Conservation (phyloP, 2,329 filamentous ascomycete species). For the Hypoxylon sp. region DNA sequence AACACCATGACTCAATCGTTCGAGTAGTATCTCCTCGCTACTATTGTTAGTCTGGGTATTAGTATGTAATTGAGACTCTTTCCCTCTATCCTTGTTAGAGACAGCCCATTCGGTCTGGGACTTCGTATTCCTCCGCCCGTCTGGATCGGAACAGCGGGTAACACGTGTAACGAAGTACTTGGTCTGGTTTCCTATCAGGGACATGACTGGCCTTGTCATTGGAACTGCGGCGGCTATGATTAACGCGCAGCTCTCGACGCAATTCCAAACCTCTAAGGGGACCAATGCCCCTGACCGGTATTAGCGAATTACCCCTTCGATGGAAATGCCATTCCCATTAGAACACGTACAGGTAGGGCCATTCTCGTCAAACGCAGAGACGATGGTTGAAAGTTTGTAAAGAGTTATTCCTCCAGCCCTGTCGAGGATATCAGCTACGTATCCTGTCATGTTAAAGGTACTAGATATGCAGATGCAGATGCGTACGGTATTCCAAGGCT, state of each 20-base stretch:
- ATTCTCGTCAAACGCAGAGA: not conserved
- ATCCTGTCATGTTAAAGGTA: not conserved
- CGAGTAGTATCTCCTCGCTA: not conserved
- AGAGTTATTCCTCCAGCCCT: not conserved
- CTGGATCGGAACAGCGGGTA: not conserved
- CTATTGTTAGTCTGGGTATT: not conserved
- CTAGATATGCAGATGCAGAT: no score
- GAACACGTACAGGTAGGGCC: not conserved
- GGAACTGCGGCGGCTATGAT: not conserved
- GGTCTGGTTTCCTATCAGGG: not conserved
- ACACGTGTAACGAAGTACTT: not conserved
- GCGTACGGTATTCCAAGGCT: not conserved
- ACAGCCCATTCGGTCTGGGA: not conserved
- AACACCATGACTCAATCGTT: not conserved
- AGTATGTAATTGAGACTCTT: not conserved
- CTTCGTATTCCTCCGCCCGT: not conserved
- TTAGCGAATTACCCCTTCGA: not conserved
- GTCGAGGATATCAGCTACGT: not conserved
- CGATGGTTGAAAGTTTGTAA: not conserved
- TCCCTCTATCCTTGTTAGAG: not conserved
- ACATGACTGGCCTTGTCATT: not conserved
- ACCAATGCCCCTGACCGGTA: not conserved
- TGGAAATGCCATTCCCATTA: not conserved
- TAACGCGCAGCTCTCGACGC: not conserved
- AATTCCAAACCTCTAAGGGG: not conserved